phyloP scores from a whole-genome alignment of 306 rosid species.

The Prunus campanulata region DNA sequence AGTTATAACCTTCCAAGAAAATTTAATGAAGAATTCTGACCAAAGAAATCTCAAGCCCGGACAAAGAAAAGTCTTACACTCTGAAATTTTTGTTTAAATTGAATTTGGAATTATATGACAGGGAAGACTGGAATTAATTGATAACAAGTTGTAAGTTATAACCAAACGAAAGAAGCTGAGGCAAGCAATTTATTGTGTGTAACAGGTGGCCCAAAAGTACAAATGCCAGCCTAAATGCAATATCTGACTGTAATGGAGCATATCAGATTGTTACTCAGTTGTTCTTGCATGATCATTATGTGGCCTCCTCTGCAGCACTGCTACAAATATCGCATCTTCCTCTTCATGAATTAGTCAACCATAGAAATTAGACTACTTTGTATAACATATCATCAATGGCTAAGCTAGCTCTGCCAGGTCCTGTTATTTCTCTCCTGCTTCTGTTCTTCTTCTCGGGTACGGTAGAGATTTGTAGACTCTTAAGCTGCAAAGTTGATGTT shows the following conservation, averaged over 20 bases:
- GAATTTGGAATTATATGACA: too few relatives aligned
- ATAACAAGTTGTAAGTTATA: not conserved
- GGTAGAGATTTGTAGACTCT: not conserved
- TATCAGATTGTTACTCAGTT: not conserved
- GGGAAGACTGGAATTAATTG: not conserved
- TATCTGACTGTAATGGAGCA: not conserved
- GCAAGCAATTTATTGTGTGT: too few relatives aligned
- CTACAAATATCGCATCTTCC: not conserved
- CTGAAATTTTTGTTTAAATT: too few relatives aligned
- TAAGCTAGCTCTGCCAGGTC: not conserved
- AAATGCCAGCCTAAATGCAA: not conserved
- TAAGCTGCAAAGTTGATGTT: not conserved
- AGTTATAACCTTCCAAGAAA: too few relatives aligned
- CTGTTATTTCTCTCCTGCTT: not conserved
- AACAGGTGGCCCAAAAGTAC: not conserved
- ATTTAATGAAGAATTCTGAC: too few relatives aligned
- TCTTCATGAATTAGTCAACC: not conserved
- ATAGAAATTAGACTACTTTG: not conserved
- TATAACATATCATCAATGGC: not conserved
- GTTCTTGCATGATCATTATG: too few relatives aligned
- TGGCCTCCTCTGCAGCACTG: not conserved
- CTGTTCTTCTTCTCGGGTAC: conserved; percentile 7
- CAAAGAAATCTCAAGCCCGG: too few relatives aligned
- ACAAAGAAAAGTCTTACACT: too few relatives aligned
- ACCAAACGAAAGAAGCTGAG: not conserved